These are phyloP conservation scores for Claviceps spartinae DNA, from an alignment of 2,329 filamentous ascomycete species.

Conservation along the genomic window DNA sequence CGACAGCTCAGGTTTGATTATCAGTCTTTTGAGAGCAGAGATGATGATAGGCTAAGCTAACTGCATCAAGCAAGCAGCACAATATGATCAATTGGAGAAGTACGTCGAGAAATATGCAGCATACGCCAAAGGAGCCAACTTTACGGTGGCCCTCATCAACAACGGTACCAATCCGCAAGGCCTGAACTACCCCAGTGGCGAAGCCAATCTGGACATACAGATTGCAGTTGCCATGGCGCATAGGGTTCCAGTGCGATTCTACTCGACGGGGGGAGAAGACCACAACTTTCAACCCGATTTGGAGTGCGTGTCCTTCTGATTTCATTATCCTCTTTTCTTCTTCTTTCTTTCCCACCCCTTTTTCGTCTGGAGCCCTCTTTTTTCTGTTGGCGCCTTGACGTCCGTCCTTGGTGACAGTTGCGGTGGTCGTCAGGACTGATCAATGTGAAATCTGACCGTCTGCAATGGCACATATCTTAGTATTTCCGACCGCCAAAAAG, in stretches of 20 bases:
- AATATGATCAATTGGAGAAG: constrained; percentile 37
- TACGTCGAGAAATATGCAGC: constrained; percentile 44
- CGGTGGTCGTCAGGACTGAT: too few relatives aligned
- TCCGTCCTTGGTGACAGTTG: too few relatives aligned
- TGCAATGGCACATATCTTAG: constrained; percentile 6
- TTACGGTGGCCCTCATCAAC: constrained; percentile 43
- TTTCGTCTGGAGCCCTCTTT: too few relatives aligned
- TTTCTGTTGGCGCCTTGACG: too few relatives aligned
- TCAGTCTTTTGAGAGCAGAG: too few relatives aligned
- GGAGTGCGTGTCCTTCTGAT: constrained; percentile 15
- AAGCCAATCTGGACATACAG: constrained; percentile 26
- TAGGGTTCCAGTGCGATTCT: constrained; percentile 21
- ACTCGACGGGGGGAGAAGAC: constrained; percentile 19
- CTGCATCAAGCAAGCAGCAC: constrained; percentile 31
- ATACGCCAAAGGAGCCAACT: constrained; percentile 36
- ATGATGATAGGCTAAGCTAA: neutral
- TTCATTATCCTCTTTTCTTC: too few relatives aligned
- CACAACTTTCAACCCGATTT: constrained; percentile 19
- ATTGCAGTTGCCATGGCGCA: constrained; percentile 21
- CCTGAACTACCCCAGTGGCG: constrained; percentile 15
- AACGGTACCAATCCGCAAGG: constrained; percentile 39
- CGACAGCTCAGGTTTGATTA: too few relatives aligned
- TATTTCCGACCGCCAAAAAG: constrained; percentile 16
- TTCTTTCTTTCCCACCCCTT: too few relatives aligned
- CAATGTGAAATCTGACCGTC: too few relatives aligned